A percentile compares a stretch with the other conserved stretches of the same genome.
Conservation (phyloP, 2,329 filamentous ascomycete genomes). For the Fusarium nodosum region DNA sequence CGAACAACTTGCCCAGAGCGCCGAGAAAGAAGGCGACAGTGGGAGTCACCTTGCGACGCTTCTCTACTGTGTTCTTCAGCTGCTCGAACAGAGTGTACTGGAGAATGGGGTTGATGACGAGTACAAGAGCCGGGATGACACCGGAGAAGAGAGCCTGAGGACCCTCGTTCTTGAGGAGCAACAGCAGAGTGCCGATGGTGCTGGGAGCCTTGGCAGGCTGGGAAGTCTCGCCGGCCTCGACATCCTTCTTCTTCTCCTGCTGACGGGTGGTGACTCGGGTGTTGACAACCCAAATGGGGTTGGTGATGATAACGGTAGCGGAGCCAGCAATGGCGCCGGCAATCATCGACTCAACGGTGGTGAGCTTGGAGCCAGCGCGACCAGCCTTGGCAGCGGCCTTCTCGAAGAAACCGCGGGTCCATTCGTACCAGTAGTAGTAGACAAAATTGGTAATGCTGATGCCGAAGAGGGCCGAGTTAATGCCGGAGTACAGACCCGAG, state of each 20-base stretch:
- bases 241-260: constrained; percentile 63
- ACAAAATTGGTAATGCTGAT: constrained; percentile 99
- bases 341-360: constrained; percentile 93
- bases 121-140: constrained; percentile 89
- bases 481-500: constrained; percentile 88
- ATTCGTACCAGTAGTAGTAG: constrained; percentile 99
- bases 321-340: constrained; percentile 94
- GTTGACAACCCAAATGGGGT: constrained; percentile 99
- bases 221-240: constrained; percentile 56
- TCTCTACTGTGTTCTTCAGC: constrained; percentile 92
- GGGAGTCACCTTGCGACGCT: constrained; percentile 79
- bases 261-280: constrained; percentile 96
- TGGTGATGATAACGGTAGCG: constrained; percentile 94
- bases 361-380: constrained; percentile 83
- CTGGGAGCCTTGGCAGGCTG: constrained; percentile 69
- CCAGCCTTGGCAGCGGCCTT: constrained; percentile 79
- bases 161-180: constrained; percentile 86
- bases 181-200: constrained; percentile 84
- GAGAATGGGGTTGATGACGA: constrained; percentile 98
- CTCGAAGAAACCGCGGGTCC: constrained; percentile 90
- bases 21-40: constrained; percentile 91
- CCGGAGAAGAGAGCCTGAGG: constrained; percentile 88
- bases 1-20: constrained; percentile 92
- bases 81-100: constrained; percentile 99
- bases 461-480: constrained; percentile 95